Conservation (phyloP, 331 rosid species). For the Rosa hybrid region DNA sequence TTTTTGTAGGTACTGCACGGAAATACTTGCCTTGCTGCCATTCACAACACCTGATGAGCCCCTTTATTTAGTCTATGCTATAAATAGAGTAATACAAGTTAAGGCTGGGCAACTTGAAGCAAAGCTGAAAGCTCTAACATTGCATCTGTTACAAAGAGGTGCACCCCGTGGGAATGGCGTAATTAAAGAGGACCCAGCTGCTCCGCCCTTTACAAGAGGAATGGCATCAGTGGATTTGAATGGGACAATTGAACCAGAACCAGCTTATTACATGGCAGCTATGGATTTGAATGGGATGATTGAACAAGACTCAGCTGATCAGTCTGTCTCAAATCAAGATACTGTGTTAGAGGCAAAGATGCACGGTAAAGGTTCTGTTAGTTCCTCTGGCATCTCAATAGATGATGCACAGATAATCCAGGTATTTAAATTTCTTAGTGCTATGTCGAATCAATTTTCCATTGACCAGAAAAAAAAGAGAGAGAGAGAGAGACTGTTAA, state of each 20-base stretch:
- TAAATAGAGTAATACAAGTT: conserved; percentile 90
- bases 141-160: conserved; percentile 57
- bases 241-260: conserved; percentile 46
- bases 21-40: conserved; percentile 87
- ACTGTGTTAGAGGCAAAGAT: conserved; percentile 37
- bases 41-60: conserved; percentile 88
- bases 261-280: conserved; percentile 38
- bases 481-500: neutral
- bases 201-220: conserved; percentile 31
- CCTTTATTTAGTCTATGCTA: conserved; percentile 80
- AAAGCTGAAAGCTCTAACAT: conserved; percentile 76
- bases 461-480: neutral
- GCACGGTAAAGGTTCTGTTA: conserved; percentile 28
- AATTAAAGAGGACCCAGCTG: conserved; percentile 37
- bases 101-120: conserved; percentile 89
- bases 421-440: conserved; percentile 42
- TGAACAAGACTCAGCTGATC: conserved; percentile 48
- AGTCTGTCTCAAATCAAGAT: conserved; percentile 38
- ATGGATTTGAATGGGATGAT: conserved; percentile 71
- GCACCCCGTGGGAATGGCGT: conserved; percentile 59
- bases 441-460: neutral
- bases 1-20: conserved; percentile 83
- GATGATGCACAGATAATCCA: conserved; percentile 75
- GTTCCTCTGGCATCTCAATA: conserved; percentile 49
- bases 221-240: conserved; percentile 52